phyloP scores from a whole-genome alignment of 2,329 filamentous ascomycete genomes.

The Eutypella sp. region DNA sequence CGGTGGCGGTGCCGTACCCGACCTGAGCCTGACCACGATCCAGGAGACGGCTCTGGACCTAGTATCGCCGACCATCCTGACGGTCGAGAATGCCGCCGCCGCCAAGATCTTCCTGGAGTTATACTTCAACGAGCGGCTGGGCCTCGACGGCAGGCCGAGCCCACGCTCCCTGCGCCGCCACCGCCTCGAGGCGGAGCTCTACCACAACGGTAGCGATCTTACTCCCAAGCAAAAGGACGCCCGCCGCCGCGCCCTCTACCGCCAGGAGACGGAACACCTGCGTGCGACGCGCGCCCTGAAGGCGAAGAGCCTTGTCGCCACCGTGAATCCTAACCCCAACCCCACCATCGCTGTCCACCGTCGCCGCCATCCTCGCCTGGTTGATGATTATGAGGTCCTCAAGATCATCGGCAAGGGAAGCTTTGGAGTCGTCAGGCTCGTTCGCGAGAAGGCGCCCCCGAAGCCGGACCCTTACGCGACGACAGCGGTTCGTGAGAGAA shows the following conservation, averaged over 20 bases:
- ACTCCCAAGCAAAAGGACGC: conserved; percentile 49
- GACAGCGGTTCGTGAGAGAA: conserved; percentile 31
- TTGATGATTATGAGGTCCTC: conserved; percentile 71
- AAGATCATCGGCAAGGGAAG: conserved; percentile 87
- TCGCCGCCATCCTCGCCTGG: too few relatives aligned
- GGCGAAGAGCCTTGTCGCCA: conserved; percentile 44
- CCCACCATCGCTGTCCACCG: too few relatives aligned
- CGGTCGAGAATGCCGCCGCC: conserved; percentile 72
- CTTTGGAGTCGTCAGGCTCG: conserved; percentile 86
- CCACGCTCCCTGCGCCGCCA: conserved; percentile 57
- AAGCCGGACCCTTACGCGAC: too few relatives aligned
- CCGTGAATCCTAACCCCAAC: conserved; percentile 42
- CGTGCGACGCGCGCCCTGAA: conserved; percentile 69
- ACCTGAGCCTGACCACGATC: conserved; percentile 25
- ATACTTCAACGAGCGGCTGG: conserved; percentile 69
- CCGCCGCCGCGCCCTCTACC: conserved; percentile 54
- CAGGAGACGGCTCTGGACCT: conserved; percentile 28
- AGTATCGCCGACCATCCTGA: conserved; percentile 38
- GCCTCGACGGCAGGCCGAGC: conserved; percentile 44
- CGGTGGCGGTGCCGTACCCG: conserved; percentile 18
- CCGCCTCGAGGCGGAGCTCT: conserved; percentile 60
- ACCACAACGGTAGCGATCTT: conserved; percentile 46
- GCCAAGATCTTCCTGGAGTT: conserved; percentile 85
- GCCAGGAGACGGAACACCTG: conserved; percentile 68
- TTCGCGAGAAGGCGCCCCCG: conserved; percentile 56